Base-by-base conservation (phyloP, 2,329 filamentous ascomycete genomes). In the Fusarium torulosum region DNA sequence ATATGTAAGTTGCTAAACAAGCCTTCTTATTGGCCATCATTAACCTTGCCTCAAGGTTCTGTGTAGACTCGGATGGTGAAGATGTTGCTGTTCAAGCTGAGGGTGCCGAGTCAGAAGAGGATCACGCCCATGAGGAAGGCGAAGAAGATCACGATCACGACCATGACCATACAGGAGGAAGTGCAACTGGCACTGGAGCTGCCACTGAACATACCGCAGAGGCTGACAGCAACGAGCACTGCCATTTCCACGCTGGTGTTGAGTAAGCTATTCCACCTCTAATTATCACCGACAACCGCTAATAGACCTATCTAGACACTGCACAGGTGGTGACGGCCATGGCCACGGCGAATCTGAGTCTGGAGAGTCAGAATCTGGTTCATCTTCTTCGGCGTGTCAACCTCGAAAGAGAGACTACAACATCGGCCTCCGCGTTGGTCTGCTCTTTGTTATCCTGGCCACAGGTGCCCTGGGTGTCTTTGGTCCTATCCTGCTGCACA, bases 221-320 rank as follows among this genome's bases (percentile, higher is more conserved):
- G 49, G 53, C 61, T 15, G 61, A 47, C 15, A 61, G 53, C 19
- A 69, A 77, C n/a, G 70, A 82, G 66, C 82, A 86, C 70, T 93
- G 90, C 69, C 91, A 94, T 73, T 92, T 90, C 76, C 91, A 94
- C 70, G 90, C 90, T 11, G 90, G 90, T 37, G 88, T 93, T 21
- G 89, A 92, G 90, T 91, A 80, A 78, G 88, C 57, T 11, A 2
- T 27, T 33, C 21, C n/a, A n/a, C 33, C 29, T 31, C 21, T 21
- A 15, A 6, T 13, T 19, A 20, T 37, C 7, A 13, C 25, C 10
- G 21, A 37, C 45, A 41, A 15, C 17, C n/a, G 6, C 20, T 61
- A 53, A 60, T 67, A 19, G 59, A 19, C 37, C 21, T 27, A 7
- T 53, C 8, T 76, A 83, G 84, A 64, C 86, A 91, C 70, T 92